Evolutionary conservation across 208 protist species (phyloP), one percentile per base, ranked within the genome.

Genomic region (Angomonas deanei): DNA sequence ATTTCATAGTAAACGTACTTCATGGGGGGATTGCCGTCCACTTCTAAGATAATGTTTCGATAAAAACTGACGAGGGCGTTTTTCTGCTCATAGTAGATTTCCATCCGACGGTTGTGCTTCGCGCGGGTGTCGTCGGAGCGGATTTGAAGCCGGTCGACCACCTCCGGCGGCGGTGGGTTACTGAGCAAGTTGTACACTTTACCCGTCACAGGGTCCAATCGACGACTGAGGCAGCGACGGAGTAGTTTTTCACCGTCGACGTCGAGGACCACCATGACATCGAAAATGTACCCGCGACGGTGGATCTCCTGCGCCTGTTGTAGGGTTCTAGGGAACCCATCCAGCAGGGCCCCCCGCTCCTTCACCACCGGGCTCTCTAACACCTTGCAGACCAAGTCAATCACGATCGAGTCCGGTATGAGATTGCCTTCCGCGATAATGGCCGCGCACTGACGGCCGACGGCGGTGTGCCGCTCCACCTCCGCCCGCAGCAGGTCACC

Each of bases 291-390:
- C 8, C 84, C 84, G 21, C 66, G 76, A 11, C 61, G 50, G 6
- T 59, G 59, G 8, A 94, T 71, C 59, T 68, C 69, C 63, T 88
- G 27, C 1, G 96, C 96, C 70, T 98, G 97, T 17, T 61, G 50
- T n/a, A 93, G 60, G 1, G 89, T 98, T 19, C 96, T 84, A 31
- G 97, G 97, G 66, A 95, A 98, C 38, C 97, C 97, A 68, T 98
- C 97, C 24, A 98, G 75, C 28, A 98, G 30, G 38, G 88, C 91
- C 23, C 86, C 82, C 32, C 66, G 42, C 39, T 76, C 64, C 62
- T 80, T 58, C 39, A 65, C 77, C 32, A 83, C 66, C 2, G 66
- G 52, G 1, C 60, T 54, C 5, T 57, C 52, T 3, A 95, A 47
- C 6, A 68, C 69, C 11, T 78, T 52, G 39, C 58, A 79, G 31